Evolutionary conservation across 2,329 filamentous ascomycete genomes (phyloP).

Genomic region (Trichoderma lentiforme): DNA sequence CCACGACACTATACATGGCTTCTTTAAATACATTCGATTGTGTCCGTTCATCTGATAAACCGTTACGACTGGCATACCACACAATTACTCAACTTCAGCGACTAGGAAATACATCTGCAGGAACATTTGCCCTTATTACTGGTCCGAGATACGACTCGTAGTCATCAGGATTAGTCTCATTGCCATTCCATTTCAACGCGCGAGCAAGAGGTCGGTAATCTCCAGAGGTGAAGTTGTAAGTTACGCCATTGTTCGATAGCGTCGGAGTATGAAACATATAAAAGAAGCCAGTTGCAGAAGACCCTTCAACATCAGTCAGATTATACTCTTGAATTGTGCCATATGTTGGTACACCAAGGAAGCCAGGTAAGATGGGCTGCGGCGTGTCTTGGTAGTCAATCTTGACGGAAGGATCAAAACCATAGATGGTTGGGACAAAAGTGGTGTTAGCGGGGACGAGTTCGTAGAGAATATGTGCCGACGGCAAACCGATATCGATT

Average conservation of each 20-base stretch:
- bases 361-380: background rate
- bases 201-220: constrained; percentile 9
- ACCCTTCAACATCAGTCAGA: background rate
- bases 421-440: background rate
- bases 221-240: background rate
- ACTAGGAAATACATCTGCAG: background rate
- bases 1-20: too few relatives aligned
- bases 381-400: background rate
- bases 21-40: too few relatives aligned
- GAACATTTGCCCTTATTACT: background rate
- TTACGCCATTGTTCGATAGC: background rate
- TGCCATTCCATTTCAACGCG: background rate
- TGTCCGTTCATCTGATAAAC: too few relatives aligned
- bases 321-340: background rate
- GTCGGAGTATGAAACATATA: background rate
- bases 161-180: background rate
- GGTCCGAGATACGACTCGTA: constrained; percentile 2
- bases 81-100: too few relatives aligned
- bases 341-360: background rate
- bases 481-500: background rate
- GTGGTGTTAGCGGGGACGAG: background rate
- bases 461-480: background rate
- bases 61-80: too few relatives aligned
- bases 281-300: background rate
- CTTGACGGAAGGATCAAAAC: background rate